Conservation (phyloP, 805 yeast genomes). For the Candida pseudoglaebosa region DNA sequence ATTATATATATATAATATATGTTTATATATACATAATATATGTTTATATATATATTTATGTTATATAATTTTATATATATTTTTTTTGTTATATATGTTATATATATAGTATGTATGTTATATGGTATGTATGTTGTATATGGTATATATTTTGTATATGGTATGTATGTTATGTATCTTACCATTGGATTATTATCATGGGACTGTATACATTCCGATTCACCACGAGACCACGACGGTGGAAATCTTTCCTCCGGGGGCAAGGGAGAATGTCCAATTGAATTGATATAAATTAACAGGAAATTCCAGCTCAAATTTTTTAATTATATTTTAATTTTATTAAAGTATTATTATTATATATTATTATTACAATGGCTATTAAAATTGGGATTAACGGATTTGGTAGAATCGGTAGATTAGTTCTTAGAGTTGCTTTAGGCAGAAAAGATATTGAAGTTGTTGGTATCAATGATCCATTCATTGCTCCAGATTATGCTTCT, state of each 20-base stretch:
- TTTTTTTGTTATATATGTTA: no score
- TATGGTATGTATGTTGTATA: no score
- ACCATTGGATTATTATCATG: no score
- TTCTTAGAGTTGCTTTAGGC: constrained; percentile 71
- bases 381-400: constrained; percentile 90
- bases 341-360: background rate
- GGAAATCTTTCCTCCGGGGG: background rate
- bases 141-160: no score
- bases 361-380: constrained; percentile 43
- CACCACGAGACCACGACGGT: background rate
- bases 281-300: constrained; percentile 5
- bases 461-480: constrained; percentile 90
- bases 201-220: no score
- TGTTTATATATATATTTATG: no score
- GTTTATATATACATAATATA: no score
- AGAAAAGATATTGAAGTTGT: constrained; percentile 77
- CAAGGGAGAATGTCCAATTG: background rate
- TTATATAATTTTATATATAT: no score
- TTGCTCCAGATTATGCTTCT: constrained; percentile 85
- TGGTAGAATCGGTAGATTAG: constrained; percentile 93
- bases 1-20: no score
- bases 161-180: no score
- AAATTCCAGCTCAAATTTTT: no score
- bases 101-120: no score
- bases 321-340: background rate